Evolutionary conservation across 73 alveolate genomes (phyloP).

Genomic region (Durusdinium trenchii): DNA sequence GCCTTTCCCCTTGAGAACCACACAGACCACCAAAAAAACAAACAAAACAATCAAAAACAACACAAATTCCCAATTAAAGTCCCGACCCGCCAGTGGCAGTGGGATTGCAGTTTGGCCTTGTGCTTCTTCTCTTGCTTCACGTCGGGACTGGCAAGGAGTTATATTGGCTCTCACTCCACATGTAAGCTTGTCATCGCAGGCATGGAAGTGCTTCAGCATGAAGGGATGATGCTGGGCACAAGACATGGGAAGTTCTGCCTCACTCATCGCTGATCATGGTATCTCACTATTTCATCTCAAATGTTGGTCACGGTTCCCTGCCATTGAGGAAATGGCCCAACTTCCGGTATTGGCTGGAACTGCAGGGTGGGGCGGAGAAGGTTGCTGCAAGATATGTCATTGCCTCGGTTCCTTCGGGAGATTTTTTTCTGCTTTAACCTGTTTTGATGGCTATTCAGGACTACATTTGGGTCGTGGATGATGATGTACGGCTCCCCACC

Average conservation of each 20-base stretch:
- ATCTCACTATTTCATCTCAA: not conserved
- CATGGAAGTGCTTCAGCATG: conserved; percentile 69
- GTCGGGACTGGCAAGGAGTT: too few species aligned
- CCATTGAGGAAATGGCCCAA: conserved; percentile 75
- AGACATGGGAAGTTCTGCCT: not conserved
- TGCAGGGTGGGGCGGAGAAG: conserved; percentile 55
- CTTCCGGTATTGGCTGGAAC: conserved; percentile 80
- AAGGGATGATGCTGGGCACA: conserved; percentile 60
- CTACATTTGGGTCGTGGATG: conserved; percentile 94
- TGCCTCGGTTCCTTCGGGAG: too few species aligned
- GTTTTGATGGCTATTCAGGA: conserved; percentile 10
- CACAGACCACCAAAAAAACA: too few species aligned
- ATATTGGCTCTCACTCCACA: too few species aligned
- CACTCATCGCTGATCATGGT: not conserved
- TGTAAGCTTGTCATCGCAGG: too few species aligned
- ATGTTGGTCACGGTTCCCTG: not conserved
- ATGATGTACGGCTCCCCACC: conserved; percentile 79
- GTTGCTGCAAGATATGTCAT: conserved; percentile 73
- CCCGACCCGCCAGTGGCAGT: not conserved
- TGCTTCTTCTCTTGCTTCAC: too few species aligned
- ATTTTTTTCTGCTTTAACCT: not conserved
- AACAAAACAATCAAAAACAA: too few species aligned
- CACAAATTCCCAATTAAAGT: not conserved
- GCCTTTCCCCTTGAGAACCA: too few species aligned
- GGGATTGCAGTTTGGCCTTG: too few species aligned